Conservation (phyloP, 2,329 filamentous ascomycete genomes). For the Phoma herbarum region DNA sequence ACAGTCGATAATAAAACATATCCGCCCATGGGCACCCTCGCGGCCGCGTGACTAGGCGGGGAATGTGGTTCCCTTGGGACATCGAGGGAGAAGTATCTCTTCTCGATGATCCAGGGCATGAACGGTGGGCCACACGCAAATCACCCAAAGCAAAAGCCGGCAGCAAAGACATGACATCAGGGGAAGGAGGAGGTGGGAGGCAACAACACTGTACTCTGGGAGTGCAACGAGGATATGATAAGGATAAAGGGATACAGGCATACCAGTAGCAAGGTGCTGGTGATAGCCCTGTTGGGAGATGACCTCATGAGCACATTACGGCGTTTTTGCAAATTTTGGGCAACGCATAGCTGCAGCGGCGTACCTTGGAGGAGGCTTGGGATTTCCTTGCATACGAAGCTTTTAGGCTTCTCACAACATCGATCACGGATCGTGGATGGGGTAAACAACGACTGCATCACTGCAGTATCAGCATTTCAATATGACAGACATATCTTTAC, state of each 20-base stretch:
- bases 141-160: constrained; percentile 14
- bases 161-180: constrained; percentile 21
- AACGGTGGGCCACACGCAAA: constrained; percentile 22
- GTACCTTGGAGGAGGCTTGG: neutral
- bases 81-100: constrained; percentile 20
- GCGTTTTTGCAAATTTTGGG: constrained; percentile 6
- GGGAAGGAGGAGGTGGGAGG: neutral
- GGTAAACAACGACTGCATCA: neutral
- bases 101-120: constrained; percentile 20
- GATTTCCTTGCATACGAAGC: constrained; percentile 5
- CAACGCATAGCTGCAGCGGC: constrained; percentile 10
- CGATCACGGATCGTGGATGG: neutral
- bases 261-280: neutral
- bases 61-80: constrained; percentile 20
- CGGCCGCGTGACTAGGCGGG: constrained; percentile 38
- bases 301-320: constrained; percentile 16
- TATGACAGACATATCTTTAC: neutral
- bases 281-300: neutral
- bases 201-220: neutral
- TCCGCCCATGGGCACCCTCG: constrained; percentile 66
- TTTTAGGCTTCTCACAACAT: neutral
- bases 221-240: neutral
- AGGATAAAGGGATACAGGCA: neutral
- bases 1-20: constrained; percentile 69
- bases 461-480: constrained; percentile 1